Evolutionary conservation across 2,329 filamentous ascomycete species (phyloP).

Genomic region (Phoma herbarum): DNA sequence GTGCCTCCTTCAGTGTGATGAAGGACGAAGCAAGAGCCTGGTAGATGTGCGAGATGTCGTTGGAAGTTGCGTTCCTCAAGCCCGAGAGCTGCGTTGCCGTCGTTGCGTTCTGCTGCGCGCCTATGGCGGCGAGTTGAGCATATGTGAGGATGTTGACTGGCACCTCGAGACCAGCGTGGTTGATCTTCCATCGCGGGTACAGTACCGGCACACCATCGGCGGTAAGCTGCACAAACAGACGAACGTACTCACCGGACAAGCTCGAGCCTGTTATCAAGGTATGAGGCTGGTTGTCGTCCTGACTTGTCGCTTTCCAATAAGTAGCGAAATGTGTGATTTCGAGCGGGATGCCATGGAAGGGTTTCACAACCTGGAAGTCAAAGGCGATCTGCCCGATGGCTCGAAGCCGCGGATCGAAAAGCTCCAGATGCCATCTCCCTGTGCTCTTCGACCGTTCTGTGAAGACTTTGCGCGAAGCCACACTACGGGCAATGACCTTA

Average conservation of each 20-base stretch:
- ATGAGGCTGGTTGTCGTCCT: slow-evolving; percentile 83
- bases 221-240: slow-evolving; percentile 90
- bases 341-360: slow-evolving; percentile 88
- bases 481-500: slow-evolving; percentile 95
- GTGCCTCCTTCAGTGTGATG: slow-evolving; percentile 78
- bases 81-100: slow-evolving; percentile 35
- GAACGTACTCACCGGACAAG: slow-evolving; percentile 92
- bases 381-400: slow-evolving; percentile 95
- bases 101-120: slow-evolving; percentile 42
- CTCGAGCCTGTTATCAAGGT: slow-evolving; percentile 94
- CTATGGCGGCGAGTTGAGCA: slow-evolving; percentile 70
- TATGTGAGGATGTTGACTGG: slow-evolving; percentile 81
- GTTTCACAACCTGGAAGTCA: slow-evolving; percentile 94
- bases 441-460: slow-evolving; percentile 76
- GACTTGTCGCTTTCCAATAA: slow-evolving; percentile 98
- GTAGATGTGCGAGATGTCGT: slow-evolving; percentile 68
- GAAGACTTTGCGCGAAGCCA: slow-evolving; percentile 89
- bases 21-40: slow-evolving; percentile 77
- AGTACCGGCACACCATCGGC: slow-evolving; percentile 86
- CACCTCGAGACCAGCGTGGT: slow-evolving; percentile 78
- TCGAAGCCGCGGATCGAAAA: slow-evolving; percentile 90
- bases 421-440: slow-evolving; percentile 81
- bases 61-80: slow-evolving; percentile 36
- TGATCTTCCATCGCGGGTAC: slow-evolving; percentile 84
- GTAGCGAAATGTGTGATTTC: slow-evolving; percentile 99